Percentiles rank a stretch among this genome's conserved stretches.
Conservation (phyloP, 306 rosid genomes). For the Betula pendula region DNA sequence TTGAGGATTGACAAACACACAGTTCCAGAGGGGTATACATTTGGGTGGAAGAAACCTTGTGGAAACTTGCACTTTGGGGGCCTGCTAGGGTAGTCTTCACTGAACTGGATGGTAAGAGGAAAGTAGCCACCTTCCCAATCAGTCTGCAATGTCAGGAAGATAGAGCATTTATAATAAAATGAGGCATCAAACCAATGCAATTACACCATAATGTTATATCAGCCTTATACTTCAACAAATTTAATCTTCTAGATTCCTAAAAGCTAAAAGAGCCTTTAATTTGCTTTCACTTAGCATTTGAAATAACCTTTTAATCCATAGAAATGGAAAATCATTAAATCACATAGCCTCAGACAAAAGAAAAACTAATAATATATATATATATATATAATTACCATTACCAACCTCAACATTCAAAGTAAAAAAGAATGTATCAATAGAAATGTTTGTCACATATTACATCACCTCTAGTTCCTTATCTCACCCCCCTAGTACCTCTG, state of each 20-base stretch:
- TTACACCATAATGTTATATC: not conserved
- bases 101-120: conserved; percentile 18
- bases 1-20: conserved; percentile 34
- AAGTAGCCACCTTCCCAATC: conserved; percentile 34
- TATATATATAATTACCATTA: not conserved
- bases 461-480: not conserved
- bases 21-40: conserved; percentile 34
- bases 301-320: not conserved
- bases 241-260: not conserved
- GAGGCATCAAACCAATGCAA: not conserved
- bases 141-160: conserved; percentile 12
- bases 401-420: not conserved
- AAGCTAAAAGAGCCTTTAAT: not conserved
- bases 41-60: conserved; percentile 33
- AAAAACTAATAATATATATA: not conserved
- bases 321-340: not conserved
- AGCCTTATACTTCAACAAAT: not conserved
- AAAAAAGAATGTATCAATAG: not conserved
- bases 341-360: not conserved
- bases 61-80: conserved; percentile 26
- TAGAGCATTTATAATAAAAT: not conserved
- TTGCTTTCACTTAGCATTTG: not conserved
- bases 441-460: not conserved
- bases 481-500: not conserved
- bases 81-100: conserved; percentile 23